Evolutionary conservation across 345 rosid genomes (phyloP).

Genomic region (Erodium maritimum): DNA sequence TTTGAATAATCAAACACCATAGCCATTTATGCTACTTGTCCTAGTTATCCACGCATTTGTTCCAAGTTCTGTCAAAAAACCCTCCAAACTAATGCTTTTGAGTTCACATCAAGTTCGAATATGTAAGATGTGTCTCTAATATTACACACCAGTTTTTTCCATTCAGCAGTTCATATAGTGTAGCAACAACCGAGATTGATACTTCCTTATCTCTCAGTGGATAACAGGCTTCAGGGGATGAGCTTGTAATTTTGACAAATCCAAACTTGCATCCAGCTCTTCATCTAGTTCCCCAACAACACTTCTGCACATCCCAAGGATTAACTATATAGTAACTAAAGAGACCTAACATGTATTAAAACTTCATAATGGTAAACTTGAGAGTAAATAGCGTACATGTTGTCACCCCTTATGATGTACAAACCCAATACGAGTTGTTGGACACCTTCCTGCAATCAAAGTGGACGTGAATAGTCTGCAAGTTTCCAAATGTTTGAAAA

Average conservation of each 20-base stretch:
- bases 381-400: conserved; percentile 47
- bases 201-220: conserved; percentile 32
- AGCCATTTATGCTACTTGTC: no score
- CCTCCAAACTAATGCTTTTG: no score
- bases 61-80: no score
- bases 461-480: not conserved
- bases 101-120: not conserved
- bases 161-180: not conserved
- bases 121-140: not conserved
- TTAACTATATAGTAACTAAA: conserved; percentile 1
- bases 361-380: no score
- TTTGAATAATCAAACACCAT: no score
- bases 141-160: not conserved
- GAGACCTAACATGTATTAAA: not conserved
- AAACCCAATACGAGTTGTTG: conserved; percentile 85
- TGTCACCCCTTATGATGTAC: conserved; percentile 95
- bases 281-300: conserved; percentile 84
- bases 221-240: conserved; percentile 89
- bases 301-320: conserved; percentile 41
- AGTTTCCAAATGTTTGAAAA: no score
- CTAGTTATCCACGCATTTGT: no score
- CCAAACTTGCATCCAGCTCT: conserved; percentile 73
- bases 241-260: conserved; percentile 73
- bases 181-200: not conserved
- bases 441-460: conserved; percentile 72